Conservation (phyloP, 805 yeast species). For the Wickerhamomyces canadensis region DNA sequence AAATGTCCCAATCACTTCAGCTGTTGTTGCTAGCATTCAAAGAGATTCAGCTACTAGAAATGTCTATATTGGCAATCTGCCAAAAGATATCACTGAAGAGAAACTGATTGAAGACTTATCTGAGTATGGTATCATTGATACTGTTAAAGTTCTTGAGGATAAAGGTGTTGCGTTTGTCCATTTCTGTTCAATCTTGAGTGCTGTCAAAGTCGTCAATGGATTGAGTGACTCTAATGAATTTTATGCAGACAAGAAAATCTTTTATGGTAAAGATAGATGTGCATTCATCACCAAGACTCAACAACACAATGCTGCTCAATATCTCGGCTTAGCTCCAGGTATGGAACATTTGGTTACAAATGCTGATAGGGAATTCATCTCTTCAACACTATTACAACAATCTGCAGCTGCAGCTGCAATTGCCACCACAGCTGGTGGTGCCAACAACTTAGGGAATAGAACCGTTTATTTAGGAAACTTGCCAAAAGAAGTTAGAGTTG, state of each 20-base stretch:
- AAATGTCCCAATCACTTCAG: slow-evolving; percentile 65
- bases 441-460: slow-evolving; percentile 85
- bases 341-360: slow-evolving; percentile 74
- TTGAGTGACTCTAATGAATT: slow-evolving; percentile 59
- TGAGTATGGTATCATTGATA: slow-evolving; percentile 79
- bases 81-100: slow-evolving; percentile 58
- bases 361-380: slow-evolving; percentile 51
- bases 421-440: slow-evolving; percentile 92
- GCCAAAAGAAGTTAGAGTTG: slow-evolving; percentile 82
- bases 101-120: slow-evolving; percentile 62
- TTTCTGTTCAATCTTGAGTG: slow-evolving; percentile 77
- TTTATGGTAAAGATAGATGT: slow-evolving; percentile 91
- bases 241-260: slow-evolving; percentile 74
- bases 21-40: slow-evolving; percentile 69
- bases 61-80: slow-evolving; percentile 80
- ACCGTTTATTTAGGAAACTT: slow-evolving; percentile 88
- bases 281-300: slow-evolving; percentile 93
- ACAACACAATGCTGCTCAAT: slow-evolving; percentile 95
- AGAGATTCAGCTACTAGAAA: slow-evolving; percentile 91
- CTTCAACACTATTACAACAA: slow-evolving; percentile 81
- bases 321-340: slow-evolving; percentile 85
- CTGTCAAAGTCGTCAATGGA: slow-evolving; percentile 78
- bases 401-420: slow-evolving; percentile 97
- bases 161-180: slow-evolving; percentile 90
- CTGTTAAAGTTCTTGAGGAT: slow-evolving; percentile 70